These are phyloP conservation scores for Groenewaldozyma tartarivorans DNA, from an alignment of 805 yeast genomes.

Conservation along the genomic window DNA sequence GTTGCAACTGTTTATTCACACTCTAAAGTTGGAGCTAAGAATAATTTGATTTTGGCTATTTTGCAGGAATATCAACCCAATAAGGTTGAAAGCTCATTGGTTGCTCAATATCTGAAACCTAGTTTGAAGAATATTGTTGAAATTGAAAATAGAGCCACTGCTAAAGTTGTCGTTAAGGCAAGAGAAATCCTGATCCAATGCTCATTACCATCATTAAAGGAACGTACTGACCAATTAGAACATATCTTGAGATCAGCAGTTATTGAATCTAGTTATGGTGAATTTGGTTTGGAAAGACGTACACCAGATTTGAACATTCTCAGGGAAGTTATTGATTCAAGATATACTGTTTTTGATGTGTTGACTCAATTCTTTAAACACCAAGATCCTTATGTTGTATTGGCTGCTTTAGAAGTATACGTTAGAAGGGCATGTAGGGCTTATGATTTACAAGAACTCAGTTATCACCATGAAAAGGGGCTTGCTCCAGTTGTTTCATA, in stretches of 20 bases:
- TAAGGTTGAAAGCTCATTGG: constrained; percentile 60
- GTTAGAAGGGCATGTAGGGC: constrained; percentile 96
- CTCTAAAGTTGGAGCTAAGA: constrained; percentile 87
- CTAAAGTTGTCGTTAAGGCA: constrained; percentile 90
- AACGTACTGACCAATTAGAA: constrained; percentile 94
- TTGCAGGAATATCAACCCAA: constrained; percentile 73
- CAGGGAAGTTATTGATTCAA: constrained; percentile 90
- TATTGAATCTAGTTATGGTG: constrained; percentile 83
- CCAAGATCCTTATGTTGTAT: constrained; percentile 75
- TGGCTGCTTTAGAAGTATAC: constrained; percentile 96
- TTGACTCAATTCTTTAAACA: constrained; percentile 82
- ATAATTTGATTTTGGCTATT: constrained; percentile 78
- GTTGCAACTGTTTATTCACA: constrained; percentile 74
- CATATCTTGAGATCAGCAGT: constrained; percentile 90
- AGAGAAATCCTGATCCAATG: constrained; percentile 95
- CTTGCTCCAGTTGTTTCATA: constrained; percentile 66
- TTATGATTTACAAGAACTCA: constrained; percentile 72
- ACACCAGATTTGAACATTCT: constrained; percentile 73
- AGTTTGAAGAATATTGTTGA: constrained; percentile 74
- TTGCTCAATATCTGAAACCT: constrained; percentile 58
- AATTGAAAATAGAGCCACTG: constrained; percentile 80
- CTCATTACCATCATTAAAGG: constrained; percentile 90
- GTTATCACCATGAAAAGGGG: constrained; percentile 39
- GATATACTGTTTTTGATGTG: constrained; percentile 93
- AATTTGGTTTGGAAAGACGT: constrained; percentile 62